A percentile compares a stretch with the other conserved stretches of the same genome.
phyloP scores from a whole-genome alignment of 257 asterid species.

The Linderniella brevidens region DNA sequence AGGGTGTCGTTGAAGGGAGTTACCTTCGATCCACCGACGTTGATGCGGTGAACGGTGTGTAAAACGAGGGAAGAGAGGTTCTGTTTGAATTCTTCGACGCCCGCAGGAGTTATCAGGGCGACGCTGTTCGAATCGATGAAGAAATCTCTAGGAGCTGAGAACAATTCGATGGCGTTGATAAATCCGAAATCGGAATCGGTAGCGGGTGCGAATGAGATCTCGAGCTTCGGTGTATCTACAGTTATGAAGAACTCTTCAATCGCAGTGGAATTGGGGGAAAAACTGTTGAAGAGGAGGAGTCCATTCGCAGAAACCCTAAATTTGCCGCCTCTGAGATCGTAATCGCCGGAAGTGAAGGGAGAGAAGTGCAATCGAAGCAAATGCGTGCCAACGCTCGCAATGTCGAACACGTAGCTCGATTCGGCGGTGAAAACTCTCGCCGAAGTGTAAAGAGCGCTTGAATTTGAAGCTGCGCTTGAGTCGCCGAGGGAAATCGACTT shows the following conservation, averaged over 20 bases:
- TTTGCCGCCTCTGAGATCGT: slow-evolving; percentile 23
- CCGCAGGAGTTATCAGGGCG: slow-evolving; percentile 27
- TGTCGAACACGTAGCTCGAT: slow-evolving; percentile 26
- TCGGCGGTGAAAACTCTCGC: slow-evolving; percentile 46
- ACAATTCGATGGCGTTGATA: slow-evolving; percentile 62
- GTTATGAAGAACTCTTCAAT: slow-evolving; percentile 45
- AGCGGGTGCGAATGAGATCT: slow-evolving; percentile 33
- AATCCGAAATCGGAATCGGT: slow-evolving; percentile 30
- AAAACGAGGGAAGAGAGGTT: slow-evolving; percentile 37
- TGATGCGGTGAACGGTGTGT: slow-evolving; percentile 65
- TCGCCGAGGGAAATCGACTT: slow-evolving; percentile 30
- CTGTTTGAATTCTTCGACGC: slow-evolving; percentile 39
- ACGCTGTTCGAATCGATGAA: slow-evolving; percentile 37
- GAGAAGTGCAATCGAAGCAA: slow-evolving; percentile 60
- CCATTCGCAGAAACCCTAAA: slow-evolving; percentile 50
- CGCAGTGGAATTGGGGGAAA: slow-evolving; percentile 15
- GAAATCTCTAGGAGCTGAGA: slow-evolving; percentile 55
- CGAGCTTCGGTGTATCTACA: slow-evolving; percentile 34
- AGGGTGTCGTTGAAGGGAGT: slow-evolving; percentile 77
- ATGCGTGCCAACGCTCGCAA: slow-evolving; percentile 44
- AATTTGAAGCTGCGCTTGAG: slow-evolving; percentile 22
- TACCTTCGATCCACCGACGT: slow-evolving; percentile 62
- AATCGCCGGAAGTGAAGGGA: slow-evolving; percentile 29
- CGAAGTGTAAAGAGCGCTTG: slow-evolving; percentile 24
- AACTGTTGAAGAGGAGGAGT: slow-evolving; percentile 22